Base-by-base conservation (phyloP, 2,329 filamentous ascomycete species). In the Microcyclospora tardicrescens region DNA sequence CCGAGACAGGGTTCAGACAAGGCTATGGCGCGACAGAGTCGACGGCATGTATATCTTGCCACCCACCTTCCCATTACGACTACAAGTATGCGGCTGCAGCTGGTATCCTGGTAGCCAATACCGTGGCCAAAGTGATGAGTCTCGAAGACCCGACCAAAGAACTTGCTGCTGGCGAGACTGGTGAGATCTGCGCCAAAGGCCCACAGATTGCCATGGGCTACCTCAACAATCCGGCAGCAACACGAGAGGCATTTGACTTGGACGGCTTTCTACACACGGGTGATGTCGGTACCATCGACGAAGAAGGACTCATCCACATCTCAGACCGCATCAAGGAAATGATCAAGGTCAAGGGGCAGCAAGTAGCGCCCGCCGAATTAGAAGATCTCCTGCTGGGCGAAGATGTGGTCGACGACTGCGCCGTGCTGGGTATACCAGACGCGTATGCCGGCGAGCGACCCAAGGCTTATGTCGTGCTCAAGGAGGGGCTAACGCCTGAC, bases 1-100 rank as follows among this genome's bases (percentile, higher is more conserved):
- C 75, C 0, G 55, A 64, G 0, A 75, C 70, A 0, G 73, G 73
- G 0, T 77, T 80, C 55, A 75, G 75, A 48, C 76, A 79, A 50
- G 75, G 74, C 1, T 81, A 79, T 48, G 77, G 77, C n/a, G 79
- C 81, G 68, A 81, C 77, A 0, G 77, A 80, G 55, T 71, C 66
- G 0, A 80, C 73, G 48, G 68, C 65, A 1, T 79, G 73, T 47
- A 76, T 81, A 40, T 77, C 74, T 0, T 66, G 70, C 2, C 75
- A 79, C 37, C 72, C 76, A 2, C 69, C 69, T 0, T 62, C 67
- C 0, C 67, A 70, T 35, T 74, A 71, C 42, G 63, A 63, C 6
- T 81, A 73, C 59, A 67, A 69, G 36, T 74, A 79, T 45, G 74
- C 68, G 0, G 62, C 69, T 42, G 64, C 61, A 2, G 73, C 69